Conservation (phyloP, 2,329 filamentous ascomycete genomes). For the Pseudogymnoascus sp. region DNA sequence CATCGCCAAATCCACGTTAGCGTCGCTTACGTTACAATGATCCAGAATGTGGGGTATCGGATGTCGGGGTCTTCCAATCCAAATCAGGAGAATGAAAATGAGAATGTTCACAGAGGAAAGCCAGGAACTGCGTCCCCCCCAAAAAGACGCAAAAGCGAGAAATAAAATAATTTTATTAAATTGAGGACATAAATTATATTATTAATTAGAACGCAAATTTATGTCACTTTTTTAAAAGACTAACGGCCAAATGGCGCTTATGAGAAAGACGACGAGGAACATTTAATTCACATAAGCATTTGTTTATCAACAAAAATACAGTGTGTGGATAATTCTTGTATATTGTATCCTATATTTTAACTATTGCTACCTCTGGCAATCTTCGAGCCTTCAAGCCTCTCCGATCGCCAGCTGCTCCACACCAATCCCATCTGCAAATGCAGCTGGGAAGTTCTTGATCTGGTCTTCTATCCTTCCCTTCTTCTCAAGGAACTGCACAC, state of each 20-base stretch:
- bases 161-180: background rate
- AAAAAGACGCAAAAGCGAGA: background rate
- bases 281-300: background rate
- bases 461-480: slow-evolving; percentile 80
- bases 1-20: slow-evolving; percentile 6
- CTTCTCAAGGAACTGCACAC: slow-evolving; percentile 98
- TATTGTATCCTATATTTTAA: slow-evolving; percentile 8
- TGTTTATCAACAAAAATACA: background rate
- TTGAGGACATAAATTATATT: background rate
- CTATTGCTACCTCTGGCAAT: slow-evolving; percentile 2
- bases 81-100: background rate
- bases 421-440: slow-evolving; percentile 49
- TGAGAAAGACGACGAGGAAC: background rate
- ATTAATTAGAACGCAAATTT: background rate
- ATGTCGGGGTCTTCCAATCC: background rate
- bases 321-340: background rate
- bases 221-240: background rate
- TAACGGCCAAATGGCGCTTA: background rate
- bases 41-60: background rate
- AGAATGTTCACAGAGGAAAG: background rate
- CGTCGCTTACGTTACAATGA: background rate
- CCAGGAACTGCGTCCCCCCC: background rate
- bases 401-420: background rate
- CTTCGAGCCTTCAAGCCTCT: background rate
- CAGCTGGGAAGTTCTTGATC: slow-evolving; percentile 90